Evolutionary conservation across 139 green algal species (phyloP).

Genomic region (Bryopsis sp.): DNA sequence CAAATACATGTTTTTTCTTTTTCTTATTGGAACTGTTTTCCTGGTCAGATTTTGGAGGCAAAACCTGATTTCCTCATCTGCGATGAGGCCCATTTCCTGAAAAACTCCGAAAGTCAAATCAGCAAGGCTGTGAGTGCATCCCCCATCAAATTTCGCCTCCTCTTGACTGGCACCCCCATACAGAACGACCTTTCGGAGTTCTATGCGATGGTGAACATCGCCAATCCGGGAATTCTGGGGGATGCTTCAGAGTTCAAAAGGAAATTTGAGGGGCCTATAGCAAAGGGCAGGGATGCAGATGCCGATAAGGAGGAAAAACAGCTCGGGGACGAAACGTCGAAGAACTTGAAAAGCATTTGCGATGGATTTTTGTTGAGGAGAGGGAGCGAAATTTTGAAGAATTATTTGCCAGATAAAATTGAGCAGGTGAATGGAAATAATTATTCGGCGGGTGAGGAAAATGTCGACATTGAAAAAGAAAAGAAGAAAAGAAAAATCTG

Average conservation of each 20-base stretch:
- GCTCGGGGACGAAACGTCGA: constrained; percentile 46
- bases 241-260: constrained; percentile 45
- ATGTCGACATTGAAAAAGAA: too few relatives aligned
- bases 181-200: constrained; percentile 83
- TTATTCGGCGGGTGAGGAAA: too few relatives aligned
- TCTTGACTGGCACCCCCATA: constrained; percentile 83
- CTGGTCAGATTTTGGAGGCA: constrained; percentile 21
- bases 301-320: constrained; percentile 54
- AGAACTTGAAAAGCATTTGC: constrained; percentile 69
- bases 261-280: constrained; percentile 65
- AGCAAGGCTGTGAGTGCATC: constrained; percentile 62
- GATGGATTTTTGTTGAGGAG: constrained; percentile 91
- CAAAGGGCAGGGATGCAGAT: constrained; percentile 68
- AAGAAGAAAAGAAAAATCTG: too few relatives aligned
- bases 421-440: constrained; percentile 35
- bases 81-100: constrained; percentile 89
- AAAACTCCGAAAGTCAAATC: constrained; percentile 83
- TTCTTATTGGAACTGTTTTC: too few relatives aligned
- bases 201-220: constrained; percentile 81
- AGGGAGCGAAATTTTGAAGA: constrained; percentile 81
- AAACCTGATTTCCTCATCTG: constrained; percentile 75
- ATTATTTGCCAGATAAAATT: constrained; percentile 91
- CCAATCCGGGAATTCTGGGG: constrained; percentile 75
- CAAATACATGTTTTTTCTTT: constrained; percentile 4
- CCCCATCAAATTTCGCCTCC: constrained; percentile 64